These are phyloP conservation scores for Mycena indigotica DNA, from an alignment of 768 basidiomycete species.

Conservation along the genomic window DNA sequence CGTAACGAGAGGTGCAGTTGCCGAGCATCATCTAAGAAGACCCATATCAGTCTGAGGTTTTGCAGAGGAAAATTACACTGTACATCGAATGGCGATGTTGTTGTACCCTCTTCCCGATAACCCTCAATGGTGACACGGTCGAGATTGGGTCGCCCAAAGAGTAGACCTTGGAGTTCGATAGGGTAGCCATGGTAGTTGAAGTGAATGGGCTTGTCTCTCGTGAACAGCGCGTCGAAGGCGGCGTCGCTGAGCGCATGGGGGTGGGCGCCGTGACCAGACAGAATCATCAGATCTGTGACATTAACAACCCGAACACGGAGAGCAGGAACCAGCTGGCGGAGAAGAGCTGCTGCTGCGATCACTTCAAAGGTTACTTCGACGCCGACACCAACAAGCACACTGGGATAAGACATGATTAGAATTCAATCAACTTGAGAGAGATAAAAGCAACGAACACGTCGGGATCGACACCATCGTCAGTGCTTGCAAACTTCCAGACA, in stretches of 20 bases:
- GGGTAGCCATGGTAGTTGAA: slow-evolving; percentile 88
- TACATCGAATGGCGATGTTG: slow-evolving; percentile 81
- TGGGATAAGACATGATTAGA: slow-evolving; percentile 37
- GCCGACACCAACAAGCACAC: slow-evolving; percentile 84
- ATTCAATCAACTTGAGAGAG: not conserved
- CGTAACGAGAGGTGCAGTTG: slow-evolving; percentile 68
- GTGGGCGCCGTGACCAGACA: slow-evolving; percentile 63
- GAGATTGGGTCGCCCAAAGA: slow-evolving; percentile 56
- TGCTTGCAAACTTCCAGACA: slow-evolving; percentile 82
- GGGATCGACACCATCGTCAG: slow-evolving; percentile 69
- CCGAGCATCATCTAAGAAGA: slow-evolving; percentile 68
- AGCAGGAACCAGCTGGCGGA: slow-evolving; percentile 67
- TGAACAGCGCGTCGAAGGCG: slow-evolving; percentile 73
- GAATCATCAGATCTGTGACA: slow-evolving; percentile 86
- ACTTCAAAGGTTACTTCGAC: slow-evolving; percentile 89
- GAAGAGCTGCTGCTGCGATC: slow-evolving; percentile 79
- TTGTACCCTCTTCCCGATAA: slow-evolving; percentile 75
- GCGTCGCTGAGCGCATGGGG: slow-evolving; percentile 70
- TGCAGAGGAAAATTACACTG: slow-evolving; percentile 25
- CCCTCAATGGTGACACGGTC: slow-evolving; percentile 60
- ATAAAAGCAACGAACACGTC: slow-evolving; percentile 55
- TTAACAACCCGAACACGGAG: slow-evolving; percentile 87
- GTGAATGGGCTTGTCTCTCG: slow-evolving; percentile 64
- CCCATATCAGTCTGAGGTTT: too few relatives aligned
- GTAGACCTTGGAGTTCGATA: slow-evolving; percentile 65